Evolutionary conservation across 2,329 filamentous ascomycete genomes (phyloP).

Genomic region (Penicillium nordicum): DNA sequence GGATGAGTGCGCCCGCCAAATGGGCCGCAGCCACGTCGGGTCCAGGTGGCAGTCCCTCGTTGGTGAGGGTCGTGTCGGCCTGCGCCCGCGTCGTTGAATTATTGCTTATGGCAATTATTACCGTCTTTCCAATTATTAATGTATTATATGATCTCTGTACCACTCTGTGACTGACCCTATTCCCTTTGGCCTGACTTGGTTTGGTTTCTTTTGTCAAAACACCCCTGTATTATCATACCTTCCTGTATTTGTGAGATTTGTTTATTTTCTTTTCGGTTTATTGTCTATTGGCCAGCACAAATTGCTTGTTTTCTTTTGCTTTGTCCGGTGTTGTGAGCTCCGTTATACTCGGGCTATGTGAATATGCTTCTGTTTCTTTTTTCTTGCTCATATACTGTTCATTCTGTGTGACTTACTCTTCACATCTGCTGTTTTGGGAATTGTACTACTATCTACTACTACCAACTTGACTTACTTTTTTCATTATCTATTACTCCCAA

Average conservation of each 20-base stretch:
- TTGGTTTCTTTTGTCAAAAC: conserved; percentile 10
- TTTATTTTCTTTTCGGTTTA: background rate
- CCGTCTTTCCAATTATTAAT: conserved; percentile 3
- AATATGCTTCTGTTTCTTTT: background rate
- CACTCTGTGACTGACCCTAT: conserved; percentile 10
- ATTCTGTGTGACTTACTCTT: background rate
- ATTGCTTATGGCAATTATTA: background rate
- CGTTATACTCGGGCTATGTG: conserved; percentile 7
- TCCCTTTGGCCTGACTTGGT: conserved; percentile 1
- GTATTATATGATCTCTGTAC: conserved; percentile 18
- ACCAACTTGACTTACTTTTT: background rate
- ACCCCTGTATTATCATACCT: conserved; percentile 22
- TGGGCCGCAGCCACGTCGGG: conserved; percentile 42
- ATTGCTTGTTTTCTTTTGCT: background rate
- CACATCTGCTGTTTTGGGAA: background rate
- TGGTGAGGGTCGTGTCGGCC: conserved; percentile 42
- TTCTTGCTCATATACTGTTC: background rate
- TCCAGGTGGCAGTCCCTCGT: conserved; percentile 43
- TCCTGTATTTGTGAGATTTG: background rate
- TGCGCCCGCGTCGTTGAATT: conserved; percentile 30
- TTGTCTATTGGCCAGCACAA: conserved; percentile 4
- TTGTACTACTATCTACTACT: conserved; percentile 9
- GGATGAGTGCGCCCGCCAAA: conserved; percentile 44
- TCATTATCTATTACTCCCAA: background rate
- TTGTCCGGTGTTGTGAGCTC: background rate